These are phyloP conservation scores for Flaveria ramosissima DNA, from an alignment of 129 eudicot species.

Conservation along the genomic window DNA sequence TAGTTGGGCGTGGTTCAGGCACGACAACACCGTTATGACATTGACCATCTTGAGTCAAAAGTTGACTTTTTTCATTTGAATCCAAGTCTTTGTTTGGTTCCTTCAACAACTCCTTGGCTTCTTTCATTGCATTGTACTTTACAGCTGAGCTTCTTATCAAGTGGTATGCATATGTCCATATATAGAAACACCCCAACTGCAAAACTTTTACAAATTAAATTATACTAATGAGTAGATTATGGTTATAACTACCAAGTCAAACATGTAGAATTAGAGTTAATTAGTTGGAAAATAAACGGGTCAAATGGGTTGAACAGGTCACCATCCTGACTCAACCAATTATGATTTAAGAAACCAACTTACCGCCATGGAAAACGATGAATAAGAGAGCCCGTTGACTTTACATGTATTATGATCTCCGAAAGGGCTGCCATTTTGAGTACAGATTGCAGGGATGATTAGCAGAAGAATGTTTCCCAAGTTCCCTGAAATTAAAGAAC, in stretches of 20 bases:
- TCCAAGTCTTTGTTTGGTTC: constrained; percentile 62
- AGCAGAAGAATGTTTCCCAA: constrained; percentile 87
- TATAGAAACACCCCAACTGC: constrained; percentile 76
- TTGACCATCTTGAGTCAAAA: constrained; percentile 44
- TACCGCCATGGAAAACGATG: constrained; percentile 96
- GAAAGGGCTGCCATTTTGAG: constrained; percentile 82
- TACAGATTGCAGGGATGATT: constrained; percentile 82
- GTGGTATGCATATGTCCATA: constrained; percentile 85
- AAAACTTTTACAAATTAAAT: constrained; percentile 14
- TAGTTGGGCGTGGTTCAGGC: constrained; percentile 26
- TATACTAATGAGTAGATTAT: neutral
- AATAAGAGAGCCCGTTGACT: constrained; percentile 71
- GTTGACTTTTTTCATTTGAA: constrained; percentile 53
- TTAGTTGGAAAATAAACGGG: neutral
- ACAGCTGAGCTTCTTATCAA: constrained; percentile 51
- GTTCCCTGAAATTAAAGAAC: constrained; percentile 49
- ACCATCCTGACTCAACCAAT: neutral
- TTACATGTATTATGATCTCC: constrained; percentile 65
- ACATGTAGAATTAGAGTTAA: neutral
- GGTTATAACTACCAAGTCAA: neutral
- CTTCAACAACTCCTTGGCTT: constrained; percentile 38
- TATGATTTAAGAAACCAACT: constrained; percentile 7
- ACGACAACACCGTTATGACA: constrained; percentile 22
- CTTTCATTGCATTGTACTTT: constrained; percentile 40
- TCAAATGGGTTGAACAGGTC: neutral